Conservation (phyloP, 371 early-diverging fungal species). For the Saksenaea vasiformis region DNA sequence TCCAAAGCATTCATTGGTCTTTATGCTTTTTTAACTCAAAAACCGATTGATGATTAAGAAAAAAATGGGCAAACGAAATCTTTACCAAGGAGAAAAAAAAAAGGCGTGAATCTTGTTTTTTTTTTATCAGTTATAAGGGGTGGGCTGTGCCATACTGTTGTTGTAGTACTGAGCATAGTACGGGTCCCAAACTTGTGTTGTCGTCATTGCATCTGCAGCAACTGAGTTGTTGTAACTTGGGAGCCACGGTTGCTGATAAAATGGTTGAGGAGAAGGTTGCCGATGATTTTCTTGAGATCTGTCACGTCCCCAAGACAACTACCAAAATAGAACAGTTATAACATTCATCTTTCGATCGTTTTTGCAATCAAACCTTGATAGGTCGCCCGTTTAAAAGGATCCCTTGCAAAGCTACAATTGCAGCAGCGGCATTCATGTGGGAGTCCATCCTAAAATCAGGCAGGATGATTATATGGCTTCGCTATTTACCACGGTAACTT, state of each 20-base stretch:
- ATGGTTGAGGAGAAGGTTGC: not conserved
- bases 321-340: not conserved
- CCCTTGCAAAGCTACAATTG: not conserved
- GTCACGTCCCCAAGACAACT: conserved; percentile 6
- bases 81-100: not conserved
- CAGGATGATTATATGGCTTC: not conserved
- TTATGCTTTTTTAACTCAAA: conserved; percentile 39
- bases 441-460: not conserved
- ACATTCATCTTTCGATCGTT: not conserved
- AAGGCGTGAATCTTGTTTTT: not conserved
- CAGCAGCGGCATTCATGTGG: conserved; percentile 6
- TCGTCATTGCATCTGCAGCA: not conserved
- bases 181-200: not conserved
- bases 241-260: conserved; percentile 1
- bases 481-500: conserved; percentile 2
- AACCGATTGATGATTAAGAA: conserved; percentile 18
- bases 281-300: not conserved
- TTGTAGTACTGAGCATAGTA: not conserved
- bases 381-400: not conserved
- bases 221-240: not conserved
- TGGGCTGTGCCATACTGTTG: conserved; percentile 2
- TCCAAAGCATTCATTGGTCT: conserved; percentile 35
- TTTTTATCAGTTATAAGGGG: not conserved
- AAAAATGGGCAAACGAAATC: not conserved
- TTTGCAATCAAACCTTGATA: not conserved